Percentiles rank a stretch among this genome's conserved stretches.
Evolutionary conservation across 768 basidiomycete species (phyloP).

Genomic region (Fistulinella prunicolor): DNA sequence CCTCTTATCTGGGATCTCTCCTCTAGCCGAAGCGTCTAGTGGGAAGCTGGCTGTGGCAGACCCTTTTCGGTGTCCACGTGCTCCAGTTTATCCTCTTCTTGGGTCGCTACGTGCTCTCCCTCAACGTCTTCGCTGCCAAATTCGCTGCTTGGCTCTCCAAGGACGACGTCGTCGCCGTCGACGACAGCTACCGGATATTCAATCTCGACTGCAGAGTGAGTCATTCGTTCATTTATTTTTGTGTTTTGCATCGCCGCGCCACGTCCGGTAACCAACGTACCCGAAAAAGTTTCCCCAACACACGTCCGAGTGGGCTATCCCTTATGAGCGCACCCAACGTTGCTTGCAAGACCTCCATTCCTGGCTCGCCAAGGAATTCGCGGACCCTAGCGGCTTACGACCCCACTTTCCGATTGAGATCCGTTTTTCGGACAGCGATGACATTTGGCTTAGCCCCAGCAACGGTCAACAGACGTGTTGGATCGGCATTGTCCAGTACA

Average conservation of each 20-base stretch:
- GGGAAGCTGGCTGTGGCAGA: slow-evolving; percentile 66
- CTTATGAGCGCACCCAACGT: slow-evolving; percentile 58
- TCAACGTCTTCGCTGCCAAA: slow-evolving; percentile 64
- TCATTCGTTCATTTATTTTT: slow-evolving; percentile 11
- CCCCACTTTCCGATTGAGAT: slow-evolving; percentile 94
- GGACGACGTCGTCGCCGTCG: slow-evolving; percentile 55
- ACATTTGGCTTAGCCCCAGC: slow-evolving; percentile 93
- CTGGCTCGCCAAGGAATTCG: slow-evolving; percentile 69
- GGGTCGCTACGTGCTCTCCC: slow-evolving; percentile 56
- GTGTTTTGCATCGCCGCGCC: not conserved
- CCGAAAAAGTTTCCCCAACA: slow-evolving; percentile 75
- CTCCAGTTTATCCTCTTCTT: slow-evolving; percentile 83
- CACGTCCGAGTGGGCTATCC: slow-evolving; percentile 94
- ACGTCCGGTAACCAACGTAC: slow-evolving; percentile 6
- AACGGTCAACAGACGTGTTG: slow-evolving; percentile 78
- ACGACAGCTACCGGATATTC: slow-evolving; percentile 81
- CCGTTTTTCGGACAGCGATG: slow-evolving; percentile 82
- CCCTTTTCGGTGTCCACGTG: slow-evolving; percentile 73
- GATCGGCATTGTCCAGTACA: slow-evolving; percentile 98
- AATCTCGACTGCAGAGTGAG: slow-evolving; percentile 91
- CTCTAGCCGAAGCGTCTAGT: slow-evolving; percentile 49
- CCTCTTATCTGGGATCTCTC: slow-evolving; percentile 9
- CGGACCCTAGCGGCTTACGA: slow-evolving; percentile 68
- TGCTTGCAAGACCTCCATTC: slow-evolving; percentile 69
- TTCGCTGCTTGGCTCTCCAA: slow-evolving; percentile 69